phyloP scores from a whole-genome alignment of 495 filamentous ascomycete genomes.

The Cairneyella variabilis region DNA sequence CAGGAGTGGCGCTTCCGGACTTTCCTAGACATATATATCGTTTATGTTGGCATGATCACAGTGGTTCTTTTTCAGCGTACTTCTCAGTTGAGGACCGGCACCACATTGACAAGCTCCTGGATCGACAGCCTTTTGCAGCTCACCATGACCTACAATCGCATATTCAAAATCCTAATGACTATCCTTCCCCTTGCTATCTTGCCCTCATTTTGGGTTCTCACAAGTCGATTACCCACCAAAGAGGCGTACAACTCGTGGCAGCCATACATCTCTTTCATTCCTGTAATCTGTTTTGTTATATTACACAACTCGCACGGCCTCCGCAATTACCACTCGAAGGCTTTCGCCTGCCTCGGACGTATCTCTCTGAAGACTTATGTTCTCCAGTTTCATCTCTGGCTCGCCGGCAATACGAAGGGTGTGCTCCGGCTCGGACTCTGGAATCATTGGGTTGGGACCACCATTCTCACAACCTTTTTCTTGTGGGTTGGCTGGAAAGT shows the following conservation, averaged over 20 bases:
- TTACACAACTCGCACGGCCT: slow-evolving; percentile 44
- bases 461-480: slow-evolving; percentile 37
- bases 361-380: slow-evolving; percentile 56
- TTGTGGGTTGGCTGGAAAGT: slow-evolving; percentile 36
- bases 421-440: slow-evolving; percentile 46
- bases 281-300: slow-evolving; percentile 46
- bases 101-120: slow-evolving; percentile 1
- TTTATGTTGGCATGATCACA: slow-evolving; percentile 48
- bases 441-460: slow-evolving; percentile 30
- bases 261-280: slow-evolving; percentile 50
- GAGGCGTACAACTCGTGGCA: slow-evolving; percentile 45
- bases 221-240: slow-evolving; percentile 30
- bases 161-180: slow-evolving; percentile 19
- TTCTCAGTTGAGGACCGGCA: slow-evolving; percentile 23
- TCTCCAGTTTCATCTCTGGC: slow-evolving; percentile 60
- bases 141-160: slow-evolving; percentile 12
- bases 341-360: slow-evolving; percentile 52
- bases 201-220: slow-evolving; percentile 32
- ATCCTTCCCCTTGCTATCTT: slow-evolving; percentile 24
- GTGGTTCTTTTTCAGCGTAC: slow-evolving; percentile 33
- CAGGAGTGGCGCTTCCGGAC: slow-evolving; percentile 42
- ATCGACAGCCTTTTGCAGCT: slow-evolving; percentile 5
- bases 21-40: slow-evolving; percentile 46
- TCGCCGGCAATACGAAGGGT: slow-evolving; percentile 54
- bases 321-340: slow-evolving; percentile 37